phyloP scores from a whole-genome alignment of 2,329 filamentous ascomycete species.

The Cordyceps tenuipes region DNA sequence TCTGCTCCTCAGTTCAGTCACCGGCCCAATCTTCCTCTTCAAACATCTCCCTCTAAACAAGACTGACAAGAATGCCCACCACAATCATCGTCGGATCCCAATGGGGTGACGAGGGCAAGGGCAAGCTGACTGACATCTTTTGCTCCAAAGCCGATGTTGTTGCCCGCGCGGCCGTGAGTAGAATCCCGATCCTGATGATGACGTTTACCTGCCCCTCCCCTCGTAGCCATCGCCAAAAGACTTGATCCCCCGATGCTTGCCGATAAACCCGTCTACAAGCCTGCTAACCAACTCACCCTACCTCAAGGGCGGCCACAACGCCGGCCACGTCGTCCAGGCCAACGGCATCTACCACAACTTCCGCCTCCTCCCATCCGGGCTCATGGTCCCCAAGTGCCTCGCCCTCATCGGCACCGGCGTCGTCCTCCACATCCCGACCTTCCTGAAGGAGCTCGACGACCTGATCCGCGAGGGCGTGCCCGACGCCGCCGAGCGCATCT shows the following conservation, averaged over 20 bases:
- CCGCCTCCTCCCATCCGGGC: constrained; percentile 1
- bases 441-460: constrained; percentile 23
- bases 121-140: constrained; percentile 1
- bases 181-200: too few relatives aligned
- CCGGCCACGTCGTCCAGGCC: constrained; percentile 2
- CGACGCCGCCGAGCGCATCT: constrained; percentile 37
- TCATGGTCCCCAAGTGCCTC: constrained; percentile 1
- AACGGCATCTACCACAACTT: constrained; percentile 9
- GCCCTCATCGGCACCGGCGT: constrained; percentile 5
- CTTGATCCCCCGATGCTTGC: too few relatives aligned
- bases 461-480: constrained; percentile 28
- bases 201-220: too few relatives aligned
- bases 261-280: background rate
- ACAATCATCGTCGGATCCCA: constrained; percentile 3
- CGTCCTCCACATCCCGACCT: constrained; percentile 6
- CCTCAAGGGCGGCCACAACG: background rate
- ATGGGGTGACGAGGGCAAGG: constrained; percentile 5
- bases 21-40: background rate
- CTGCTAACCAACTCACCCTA: background rate
- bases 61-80: background rate
- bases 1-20: background rate
- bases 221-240: too few relatives aligned
- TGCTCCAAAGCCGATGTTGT: constrained; percentile 4
- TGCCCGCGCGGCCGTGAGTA: constrained; percentile 3
- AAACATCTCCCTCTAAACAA: background rate